phyloP scores from a whole-genome alignment of 2,329 filamentous ascomycete genomes.

The Ophiocordyceps robertsii region DNA sequence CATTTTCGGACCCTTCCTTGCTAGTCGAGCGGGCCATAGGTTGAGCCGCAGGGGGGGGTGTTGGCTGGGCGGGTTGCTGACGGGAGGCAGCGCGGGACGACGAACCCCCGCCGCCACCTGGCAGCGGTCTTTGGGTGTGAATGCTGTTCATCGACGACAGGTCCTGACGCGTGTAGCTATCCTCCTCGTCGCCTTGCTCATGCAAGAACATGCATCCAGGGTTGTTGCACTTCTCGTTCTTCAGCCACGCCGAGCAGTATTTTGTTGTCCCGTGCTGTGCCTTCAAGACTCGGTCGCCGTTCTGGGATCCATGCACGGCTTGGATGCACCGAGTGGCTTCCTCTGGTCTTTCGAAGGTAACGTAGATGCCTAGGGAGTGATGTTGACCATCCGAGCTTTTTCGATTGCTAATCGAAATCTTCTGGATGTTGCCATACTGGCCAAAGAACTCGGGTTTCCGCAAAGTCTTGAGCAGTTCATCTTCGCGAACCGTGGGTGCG shows the following conservation, averaged over 20 bases:
- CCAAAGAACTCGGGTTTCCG: slow-evolving; percentile 90
- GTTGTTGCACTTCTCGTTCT: slow-evolving; percentile 89
- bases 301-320: slow-evolving; percentile 83
- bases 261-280: slow-evolving; percentile 83
- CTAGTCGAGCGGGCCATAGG: slow-evolving; percentile 66
- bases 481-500: slow-evolving; percentile 81
- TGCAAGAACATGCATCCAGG: slow-evolving; percentile 97
- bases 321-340: slow-evolving; percentile 84
- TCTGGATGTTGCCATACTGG: slow-evolving; percentile 95
- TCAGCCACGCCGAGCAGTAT: slow-evolving; percentile 93
- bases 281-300: slow-evolving; percentile 75
- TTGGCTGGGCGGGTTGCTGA: slow-evolving; percentile 28
- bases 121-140: slow-evolving; percentile 59
- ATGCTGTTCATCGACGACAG: slow-evolving; percentile 89
- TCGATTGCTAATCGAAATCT: slow-evolving; percentile 95
- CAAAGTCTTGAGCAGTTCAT: slow-evolving; percentile 80
- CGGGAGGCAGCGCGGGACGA: slow-evolving; percentile 41
- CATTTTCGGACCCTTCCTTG: slow-evolving; percentile 59
- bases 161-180: slow-evolving; percentile 91
- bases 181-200: slow-evolving; percentile 94
- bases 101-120: slow-evolving; percentile 29
- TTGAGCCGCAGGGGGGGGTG: slow-evolving; percentile 32
- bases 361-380: slow-evolving; percentile 89
- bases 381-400: slow-evolving; percentile 65
- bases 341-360: slow-evolving; percentile 88